These are phyloP conservation scores for Beta corolliflora DNA, from an alignment of 179 eudicot species.

Conservation along the genomic window DNA sequence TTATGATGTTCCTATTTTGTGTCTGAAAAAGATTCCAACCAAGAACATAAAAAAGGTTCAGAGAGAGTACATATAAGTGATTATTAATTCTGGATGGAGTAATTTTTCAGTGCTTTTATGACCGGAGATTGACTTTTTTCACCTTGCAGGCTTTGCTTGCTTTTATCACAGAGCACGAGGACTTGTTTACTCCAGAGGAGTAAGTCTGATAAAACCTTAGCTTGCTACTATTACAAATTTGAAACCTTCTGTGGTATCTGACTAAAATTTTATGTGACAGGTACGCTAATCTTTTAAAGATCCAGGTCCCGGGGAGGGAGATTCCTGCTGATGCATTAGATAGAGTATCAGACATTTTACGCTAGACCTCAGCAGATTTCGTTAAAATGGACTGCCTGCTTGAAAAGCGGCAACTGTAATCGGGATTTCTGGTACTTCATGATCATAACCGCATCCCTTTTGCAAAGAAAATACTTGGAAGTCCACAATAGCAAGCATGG, in stretches of 20 bases:
- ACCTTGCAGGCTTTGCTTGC: constrained; percentile 86
- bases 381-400: not conserved
- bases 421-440: not conserved
- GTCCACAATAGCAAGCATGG: constrained; percentile 14
- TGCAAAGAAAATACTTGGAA: constrained; percentile 14
- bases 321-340: constrained; percentile 77
- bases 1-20: no score
- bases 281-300: constrained; percentile 71
- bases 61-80: no score
- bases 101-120: not conserved
- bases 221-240: constrained; percentile 7
- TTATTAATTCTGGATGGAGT: not conserved
- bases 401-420: not conserved
- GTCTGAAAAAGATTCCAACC: no score
- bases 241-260: not conserved
- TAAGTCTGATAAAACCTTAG: constrained; percentile 42
- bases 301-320: constrained; percentile 93
- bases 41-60: no score
- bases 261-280: constrained; percentile 41
- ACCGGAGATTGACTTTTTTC: constrained; percentile 15
- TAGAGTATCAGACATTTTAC: constrained; percentile 62
- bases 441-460: constrained; percentile 7
- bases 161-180: constrained; percentile 79
- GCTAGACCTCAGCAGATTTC: constrained; percentile 17
- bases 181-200: constrained; percentile 78